These are phyloP conservation scores for Peronospora belbahrii DNA, from an alignment of 352 stramenopile species.

Conservation along the genomic window DNA sequence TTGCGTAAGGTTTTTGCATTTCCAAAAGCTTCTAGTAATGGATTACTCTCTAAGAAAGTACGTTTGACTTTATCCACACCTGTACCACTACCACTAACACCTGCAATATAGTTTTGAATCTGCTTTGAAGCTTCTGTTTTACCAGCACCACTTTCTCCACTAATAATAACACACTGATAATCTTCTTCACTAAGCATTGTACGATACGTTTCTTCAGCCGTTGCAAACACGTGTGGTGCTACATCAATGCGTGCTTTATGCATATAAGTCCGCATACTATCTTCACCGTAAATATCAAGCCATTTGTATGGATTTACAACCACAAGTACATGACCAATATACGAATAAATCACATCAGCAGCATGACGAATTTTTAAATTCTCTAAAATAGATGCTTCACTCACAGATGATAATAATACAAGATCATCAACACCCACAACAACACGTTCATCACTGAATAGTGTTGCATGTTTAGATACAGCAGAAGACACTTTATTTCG, in stretches of 20 bases:
- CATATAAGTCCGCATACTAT: conserved; percentile 72
- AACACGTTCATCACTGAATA: conserved; percentile 57
- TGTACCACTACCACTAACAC: conserved; percentile 63
- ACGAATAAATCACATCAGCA: conserved; percentile 83
- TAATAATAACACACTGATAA: conserved; percentile 89
- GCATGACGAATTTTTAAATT: conserved; percentile 86
- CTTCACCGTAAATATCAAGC: conserved; percentile 84
- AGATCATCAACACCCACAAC: conserved; percentile 78
- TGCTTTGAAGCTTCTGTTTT: conserved; percentile 87
- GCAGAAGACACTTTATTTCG: conserved; percentile 20
- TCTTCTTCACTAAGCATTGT: conserved; percentile 85
- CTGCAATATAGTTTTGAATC: conserved; percentile 88
- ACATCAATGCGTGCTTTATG: conserved; percentile 86
- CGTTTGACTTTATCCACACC: conserved; percentile 86
- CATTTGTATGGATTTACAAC: conserved; percentile 88
- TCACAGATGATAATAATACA: conserved; percentile 64
- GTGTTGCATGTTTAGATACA: conserved; percentile 10
- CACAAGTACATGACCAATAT: conserved; percentile 84
- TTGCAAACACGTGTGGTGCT: conserved; percentile 80
- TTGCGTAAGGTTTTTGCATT: conserved; percentile 94
- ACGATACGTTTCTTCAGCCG: conserved; percentile 80
- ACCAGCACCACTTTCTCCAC: conserved; percentile 72
- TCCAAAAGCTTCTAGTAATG: conserved; percentile 93
- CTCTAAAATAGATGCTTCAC: conserved; percentile 75
- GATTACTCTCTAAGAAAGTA: conserved; percentile 91